Evolutionary conservation across 2,329 filamentous ascomycete genomes (phyloP).

Genomic region (Seiridium cupressi): DNA sequence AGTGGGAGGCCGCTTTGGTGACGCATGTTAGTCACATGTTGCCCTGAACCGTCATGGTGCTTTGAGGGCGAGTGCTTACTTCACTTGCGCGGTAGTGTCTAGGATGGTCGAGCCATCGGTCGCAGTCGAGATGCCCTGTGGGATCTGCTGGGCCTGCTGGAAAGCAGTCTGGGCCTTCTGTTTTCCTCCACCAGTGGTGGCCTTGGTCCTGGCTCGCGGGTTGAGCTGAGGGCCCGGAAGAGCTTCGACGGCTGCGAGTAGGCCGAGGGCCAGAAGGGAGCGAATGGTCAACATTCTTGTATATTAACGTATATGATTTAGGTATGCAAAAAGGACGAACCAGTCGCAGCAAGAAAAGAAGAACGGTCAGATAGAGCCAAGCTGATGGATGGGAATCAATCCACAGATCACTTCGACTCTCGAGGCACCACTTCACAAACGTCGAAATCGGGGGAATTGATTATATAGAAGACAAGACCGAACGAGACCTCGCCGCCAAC

Average conservation of each 20-base stretch:
- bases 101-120: conserved; percentile 55
- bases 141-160: conserved; percentile 24
- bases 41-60: no score
- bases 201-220: conserved; percentile 7
- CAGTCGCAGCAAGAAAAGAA: conserved; percentile 7
- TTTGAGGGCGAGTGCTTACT: conserved; percentile 32
- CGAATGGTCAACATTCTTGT: conserved; percentile 25
- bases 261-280: conserved; percentile 18
- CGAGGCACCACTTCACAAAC: background rate
- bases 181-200: conserved; percentile 6
- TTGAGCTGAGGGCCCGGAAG: conserved; percentile 16
- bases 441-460: background rate
- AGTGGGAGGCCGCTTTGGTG: conserved; percentile 40
- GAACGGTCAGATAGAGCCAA: background rate
- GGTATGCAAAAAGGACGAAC: background rate
- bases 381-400: background rate
- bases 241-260: conserved; percentile 20
- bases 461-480: background rate
- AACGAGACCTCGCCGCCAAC: background rate
- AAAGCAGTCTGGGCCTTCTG: conserved; percentile 21
- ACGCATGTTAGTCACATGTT: no score
- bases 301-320: conserved; percentile 7
- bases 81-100: conserved; percentile 52
- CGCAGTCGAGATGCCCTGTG: conserved; percentile 38
- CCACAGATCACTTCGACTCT: background rate